Base-by-base conservation (phyloP, 2,329 filamentous ascomycete species). In the Shiraia sp. region DNA sequence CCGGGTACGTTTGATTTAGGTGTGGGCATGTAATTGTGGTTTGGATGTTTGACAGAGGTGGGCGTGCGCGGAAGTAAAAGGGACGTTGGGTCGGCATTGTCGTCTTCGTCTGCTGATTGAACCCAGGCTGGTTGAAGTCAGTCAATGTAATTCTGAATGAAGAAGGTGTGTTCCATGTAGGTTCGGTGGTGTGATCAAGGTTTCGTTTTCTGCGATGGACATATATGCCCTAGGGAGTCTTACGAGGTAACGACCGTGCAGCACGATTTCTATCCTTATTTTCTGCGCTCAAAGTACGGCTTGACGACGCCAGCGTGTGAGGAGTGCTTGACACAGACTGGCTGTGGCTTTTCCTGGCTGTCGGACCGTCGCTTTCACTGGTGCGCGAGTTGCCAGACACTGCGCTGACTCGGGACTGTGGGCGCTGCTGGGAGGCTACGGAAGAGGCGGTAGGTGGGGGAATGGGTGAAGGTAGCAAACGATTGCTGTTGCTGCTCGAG, bases 1-100 rank as follows among this genome's bases (percentile, higher is more conserved):
- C 69, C 69, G 8, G 64, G 55, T 23, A 66, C 63, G 32, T 62
- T 66, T 32, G 63, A 60, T 50, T 70, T 70, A 32, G 69, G 69
- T 7, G 64, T 65, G 28, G 68, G 68, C 45, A 65, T 58, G 51
- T 65, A 65, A 49, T 69, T 60, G 60, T 72, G 69, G 12, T 58
- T 65, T 37, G 69, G 59, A 15, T 65, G 62, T 28, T 63, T 63
- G 39, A 49, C 52, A 28, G 53, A 63, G 26, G 57, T 61, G 32
- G 68, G 68, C 7, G 65, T 65, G 10, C 65, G 54, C 4, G 66
- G 66, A n/a, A 68, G 61, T 25, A 68, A 60, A 29, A 59, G 52
- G 9, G 54, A 55, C 10, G 62, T 59, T 4, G 55, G 53, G 31
- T 65, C 59, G 42, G 47, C 60, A 40, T 59, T 51, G 31, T 66